These are phyloP conservation scores for Piper betle DNA, from an alignment of 164 flowering plant species.

Conservation along the genomic window DNA sequence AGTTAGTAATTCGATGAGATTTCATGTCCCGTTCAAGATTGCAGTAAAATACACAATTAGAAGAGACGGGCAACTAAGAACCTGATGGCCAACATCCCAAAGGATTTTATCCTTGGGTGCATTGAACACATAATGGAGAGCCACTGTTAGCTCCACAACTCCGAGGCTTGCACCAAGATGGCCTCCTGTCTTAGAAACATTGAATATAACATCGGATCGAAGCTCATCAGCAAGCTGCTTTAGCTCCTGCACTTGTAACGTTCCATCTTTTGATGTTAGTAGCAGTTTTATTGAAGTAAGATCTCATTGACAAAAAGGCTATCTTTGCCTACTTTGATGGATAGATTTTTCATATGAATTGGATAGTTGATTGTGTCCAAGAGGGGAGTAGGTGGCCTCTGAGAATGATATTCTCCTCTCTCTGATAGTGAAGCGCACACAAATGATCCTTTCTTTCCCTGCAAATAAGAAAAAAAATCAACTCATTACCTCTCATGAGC, in stretches of 20 bases:
- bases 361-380: conserved; percentile 94
- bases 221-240: conserved; percentile 85
- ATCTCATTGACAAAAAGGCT: not conserved
- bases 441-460: conserved; percentile 41
- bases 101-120: conserved; percentile 68
- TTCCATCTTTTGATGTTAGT: not conserved
- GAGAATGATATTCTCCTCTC: conserved; percentile 60
- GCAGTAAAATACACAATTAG: not conserved
- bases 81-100: conserved; percentile 99
- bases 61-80: conserved; percentile 7
- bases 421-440: conserved; percentile 68
- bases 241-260: conserved; percentile 48
- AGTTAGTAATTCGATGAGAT: conserved; percentile 1
- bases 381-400: conserved; percentile 87
- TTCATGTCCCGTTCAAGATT: not conserved
- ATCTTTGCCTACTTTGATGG: conserved; percentile 39
- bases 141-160: conserved; percentile 97
- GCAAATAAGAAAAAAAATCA: conserved; percentile 20
- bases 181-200: conserved; percentile 89
- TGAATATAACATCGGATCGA: conserved; percentile 78
- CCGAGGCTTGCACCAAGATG: conserved; percentile 97
- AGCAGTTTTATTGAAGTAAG: not conserved
- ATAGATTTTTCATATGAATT: conserved; percentile 94
- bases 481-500: conserved; percentile 9
- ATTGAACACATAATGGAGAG: conserved; percentile 91